These are phyloP conservation scores for Fusarium heterosporum DNA, from an alignment of 2,329 filamentous ascomycete species.

Conservation along the genomic window DNA sequence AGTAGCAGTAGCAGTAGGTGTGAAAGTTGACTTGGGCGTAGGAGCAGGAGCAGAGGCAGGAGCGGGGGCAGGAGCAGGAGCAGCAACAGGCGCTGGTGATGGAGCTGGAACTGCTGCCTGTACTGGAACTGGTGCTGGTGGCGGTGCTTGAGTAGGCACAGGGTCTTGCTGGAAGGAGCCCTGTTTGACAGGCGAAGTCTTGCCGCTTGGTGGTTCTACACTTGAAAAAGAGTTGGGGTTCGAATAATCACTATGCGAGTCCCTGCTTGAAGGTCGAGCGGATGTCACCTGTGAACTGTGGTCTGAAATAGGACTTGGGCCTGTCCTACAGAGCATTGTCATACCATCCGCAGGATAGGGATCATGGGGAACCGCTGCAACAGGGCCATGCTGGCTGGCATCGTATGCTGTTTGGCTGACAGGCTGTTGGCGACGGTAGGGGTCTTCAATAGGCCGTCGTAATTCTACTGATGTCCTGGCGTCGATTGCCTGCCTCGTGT, in stretches of 20 bases:
- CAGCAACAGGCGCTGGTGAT: background rate
- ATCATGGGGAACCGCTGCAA: slow-evolving; percentile 83
- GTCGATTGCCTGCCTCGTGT: slow-evolving; percentile 33
- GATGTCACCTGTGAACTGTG: slow-evolving; percentile 63
- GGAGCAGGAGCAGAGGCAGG: too few relatives aligned
- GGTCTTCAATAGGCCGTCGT: slow-evolving; percentile 43
- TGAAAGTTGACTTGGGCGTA: background rate
- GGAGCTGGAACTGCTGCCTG: background rate
- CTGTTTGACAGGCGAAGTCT: slow-evolving; percentile 79
- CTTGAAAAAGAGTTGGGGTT: slow-evolving; percentile 91
- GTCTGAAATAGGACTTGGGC: slow-evolving; percentile 73
- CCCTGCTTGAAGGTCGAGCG: slow-evolving; percentile 82
- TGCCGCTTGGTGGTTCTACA: slow-evolving; percentile 80
- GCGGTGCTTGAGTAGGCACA: background rate
- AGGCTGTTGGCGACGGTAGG: slow-evolving; percentile 40
- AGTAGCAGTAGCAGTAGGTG: background rate
- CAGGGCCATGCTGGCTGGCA: slow-evolving; percentile 67
- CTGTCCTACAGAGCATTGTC: slow-evolving; percentile 94
- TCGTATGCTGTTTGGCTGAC: slow-evolving; percentile 54
- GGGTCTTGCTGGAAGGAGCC: slow-evolving; percentile 48
- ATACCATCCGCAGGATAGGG: slow-evolving; percentile 95
- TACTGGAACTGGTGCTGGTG: background rate
- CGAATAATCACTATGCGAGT: slow-evolving; percentile 91
- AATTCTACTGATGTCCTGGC: slow-evolving; percentile 42
- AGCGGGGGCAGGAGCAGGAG: background rate